Percentiles rank a stretch among this genome's conserved stretches.
Evolutionary conservation across 2,329 filamentous ascomycete genomes (phyloP).

Genomic region (Fusarium sp.): DNA sequence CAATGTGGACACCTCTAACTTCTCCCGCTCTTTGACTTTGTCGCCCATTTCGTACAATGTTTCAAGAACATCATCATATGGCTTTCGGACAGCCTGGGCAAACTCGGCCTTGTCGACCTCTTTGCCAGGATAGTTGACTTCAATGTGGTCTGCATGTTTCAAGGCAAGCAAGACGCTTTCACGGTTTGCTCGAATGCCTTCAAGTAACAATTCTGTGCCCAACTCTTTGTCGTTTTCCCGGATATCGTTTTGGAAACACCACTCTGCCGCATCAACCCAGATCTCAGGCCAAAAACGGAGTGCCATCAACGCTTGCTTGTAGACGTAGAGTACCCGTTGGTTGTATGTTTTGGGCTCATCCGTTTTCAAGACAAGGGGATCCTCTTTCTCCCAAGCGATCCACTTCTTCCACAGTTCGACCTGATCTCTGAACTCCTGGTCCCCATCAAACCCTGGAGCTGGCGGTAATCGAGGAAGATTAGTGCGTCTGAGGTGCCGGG

Average conservation of each 20-base stretch:
- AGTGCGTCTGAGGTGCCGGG: slow-evolving; percentile 75
- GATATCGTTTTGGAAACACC: slow-evolving; percentile 83
- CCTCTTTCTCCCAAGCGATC: slow-evolving; percentile 94
- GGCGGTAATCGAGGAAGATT: slow-evolving; percentile 85
- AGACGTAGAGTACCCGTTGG: slow-evolving; percentile 84
- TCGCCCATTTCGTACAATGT: slow-evolving; percentile 88
- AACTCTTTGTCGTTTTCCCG: slow-evolving; percentile 64
- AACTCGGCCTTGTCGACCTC: slow-evolving; percentile 82
- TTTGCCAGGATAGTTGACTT: slow-evolving; percentile 77
- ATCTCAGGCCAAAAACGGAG: slow-evolving; percentile 94
- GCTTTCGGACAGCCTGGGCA: slow-evolving; percentile 79
- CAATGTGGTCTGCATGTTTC: slow-evolving; percentile 87
- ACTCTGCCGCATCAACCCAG: slow-evolving; percentile 94
- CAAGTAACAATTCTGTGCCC: slow-evolving; percentile 79
- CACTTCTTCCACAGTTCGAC: slow-evolving; percentile 91
- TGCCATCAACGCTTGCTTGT: slow-evolving; percentile 93
- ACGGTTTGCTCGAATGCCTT: slow-evolving; percentile 88
- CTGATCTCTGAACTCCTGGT: slow-evolving; percentile 83
- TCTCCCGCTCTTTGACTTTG: slow-evolving; percentile 71
- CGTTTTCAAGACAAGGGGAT: slow-evolving; percentile 83
- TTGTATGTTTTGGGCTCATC: slow-evolving; percentile 81
- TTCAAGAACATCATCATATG: slow-evolving; percentile 83
- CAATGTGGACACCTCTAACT: slow-evolving; percentile 63
- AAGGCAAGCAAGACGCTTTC: slow-evolving; percentile 92
- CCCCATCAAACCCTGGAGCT: slow-evolving; percentile 83